Base-by-base conservation (phyloP, 345 rosid genomes). In the Euphorbia pulcherrima region DNA sequence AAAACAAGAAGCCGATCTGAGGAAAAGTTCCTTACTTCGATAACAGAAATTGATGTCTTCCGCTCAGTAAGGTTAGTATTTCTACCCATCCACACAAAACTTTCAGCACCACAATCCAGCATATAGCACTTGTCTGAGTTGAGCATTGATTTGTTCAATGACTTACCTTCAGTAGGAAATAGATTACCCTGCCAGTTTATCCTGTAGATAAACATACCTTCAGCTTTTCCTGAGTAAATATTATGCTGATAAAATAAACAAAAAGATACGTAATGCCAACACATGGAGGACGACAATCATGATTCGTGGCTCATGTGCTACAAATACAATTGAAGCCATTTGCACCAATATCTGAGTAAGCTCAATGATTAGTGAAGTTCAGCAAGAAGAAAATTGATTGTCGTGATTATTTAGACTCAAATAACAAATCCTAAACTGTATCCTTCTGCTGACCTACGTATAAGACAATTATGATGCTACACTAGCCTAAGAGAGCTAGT, bases 81-180 rank as follows among this genome's bases (percentile, higher is more conserved):
- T 82, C 87, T 84, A 68, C 97, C 97, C 89, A 85, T 83, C 97
- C 97, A 92, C 56, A 92, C 87, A 76, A 86, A 92, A 69, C 81
- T 81, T 68, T 86, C 94, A 56, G 72, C 62, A 24, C 77, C 80
- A 69, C 86, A 84, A 33, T 92, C 96, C 79, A 92, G 77, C 90
- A 92, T 78, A 75, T 87, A 92, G 72, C 94, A 87, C 84, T 84
- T 89, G 80, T 80, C 76, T 66, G 72, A 77, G 40, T 87, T 85
- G 39, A 92, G 92, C 84, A 84, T 72, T 39, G 85, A 86, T 72
- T 73, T 86, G 62, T 63, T 74, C 77, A 89, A 77, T 56, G 78
- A 74, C 59, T 29, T 72, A 50, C 74, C 68, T 80, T 67, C 94
- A 65, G 66, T 65, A 73, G 81, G 89, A 69, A 72, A 76, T 39